A percentile compares a stretch with the other conserved stretches of the same genome.
Conservation (phyloP, 2,329 filamentous ascomycete genomes). For the Plenodomus lindquistii region DNA sequence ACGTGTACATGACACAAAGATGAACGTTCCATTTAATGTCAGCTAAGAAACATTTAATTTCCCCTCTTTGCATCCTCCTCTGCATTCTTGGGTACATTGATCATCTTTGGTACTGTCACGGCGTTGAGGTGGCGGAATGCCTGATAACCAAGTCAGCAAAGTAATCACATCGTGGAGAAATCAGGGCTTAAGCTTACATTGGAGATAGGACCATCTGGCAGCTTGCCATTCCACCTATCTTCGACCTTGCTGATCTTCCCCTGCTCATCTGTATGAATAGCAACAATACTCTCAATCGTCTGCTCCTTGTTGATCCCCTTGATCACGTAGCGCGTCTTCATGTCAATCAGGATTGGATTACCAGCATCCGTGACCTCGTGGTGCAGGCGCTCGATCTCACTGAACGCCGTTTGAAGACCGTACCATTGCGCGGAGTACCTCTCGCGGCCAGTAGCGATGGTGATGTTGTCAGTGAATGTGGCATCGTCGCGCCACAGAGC, state of each 20-base stretch:
- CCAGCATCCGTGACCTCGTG: conserved; percentile 59
- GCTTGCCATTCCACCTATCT: conserved; percentile 59
- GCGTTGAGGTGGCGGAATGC: conserved; percentile 58
- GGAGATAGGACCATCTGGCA: conserved; percentile 55
- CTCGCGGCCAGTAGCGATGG: conserved; percentile 59
- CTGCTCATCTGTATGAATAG: conserved; percentile 49
- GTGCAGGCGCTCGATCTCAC: conserved; percentile 59
- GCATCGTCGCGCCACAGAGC: conserved; percentile 63
- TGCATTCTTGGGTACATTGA: conserved; percentile 58
- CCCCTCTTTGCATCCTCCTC: conserved; percentile 56
- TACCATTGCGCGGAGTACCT: conserved; percentile 61
- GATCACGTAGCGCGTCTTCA: conserved; percentile 58
- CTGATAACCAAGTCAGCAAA: conserved; percentile 44
- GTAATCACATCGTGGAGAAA: neutral
- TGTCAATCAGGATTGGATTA: conserved; percentile 63
- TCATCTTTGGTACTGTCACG: conserved; percentile 55
- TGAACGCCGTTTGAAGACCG: conserved; percentile 62
- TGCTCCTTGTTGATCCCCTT: conserved; percentile 59
- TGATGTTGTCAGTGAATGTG: conserved; percentile 63
- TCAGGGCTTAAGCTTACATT: conserved; percentile 52
- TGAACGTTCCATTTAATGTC: conserved; percentile 12
- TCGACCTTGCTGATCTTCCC: conserved; percentile 57
- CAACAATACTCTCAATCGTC: conserved; percentile 53
- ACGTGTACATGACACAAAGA: conserved; percentile 12
- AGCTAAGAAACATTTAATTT: conserved; percentile 19